Evolutionary conservation across 2,329 filamentous ascomycete genomes (phyloP), one percentile per base, ranked within the genome.

Genomic region (Pyrenophora tritici-repentis): DNA sequence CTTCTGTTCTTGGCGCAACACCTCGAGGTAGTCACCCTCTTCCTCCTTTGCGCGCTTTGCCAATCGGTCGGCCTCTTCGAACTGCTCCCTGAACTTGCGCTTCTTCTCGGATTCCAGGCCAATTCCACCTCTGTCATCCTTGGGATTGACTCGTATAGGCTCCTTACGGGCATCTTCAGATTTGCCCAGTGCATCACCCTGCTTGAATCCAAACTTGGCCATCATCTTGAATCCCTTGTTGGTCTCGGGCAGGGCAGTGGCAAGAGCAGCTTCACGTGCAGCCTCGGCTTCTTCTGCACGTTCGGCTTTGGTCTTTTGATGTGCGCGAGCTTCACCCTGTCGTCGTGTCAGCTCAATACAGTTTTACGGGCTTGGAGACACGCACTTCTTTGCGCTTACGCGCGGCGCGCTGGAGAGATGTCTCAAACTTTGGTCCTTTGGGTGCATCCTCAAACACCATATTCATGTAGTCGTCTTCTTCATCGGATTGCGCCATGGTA

Each of bases 201-300:
- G 79, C 50, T 85, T 87, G 77, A 95, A 99, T 1, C 94, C 94
- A 81, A 99, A 90, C 74, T 90, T 93, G 17, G 90, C 88, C 92
- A 99, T 96, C 91, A 99, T 97, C 59, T 90, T 86, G 55, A 95
- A 85, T 1, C 93, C 94, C 70, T 97, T 97, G 76, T 87, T 95
- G 42, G 84, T 81, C 13, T 81, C 76, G 16, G 86, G 83, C 6
- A 96, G 78, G 41, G 94, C 79, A 4, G 88, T 89, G 4, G 86
- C 82, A 20, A 97, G 83, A 0, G 89, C 90, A 32, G 82, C 84
- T 71, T 97, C 90, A 44, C 91, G 87, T 13, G 84, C 84, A 35
- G 81, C 82, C 7, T 82, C 83, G 63, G 88, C 90, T 60, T 91
- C 86, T 42, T 84, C 86, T n/a, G 86, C 89, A 34, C 87, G 83